Base-by-base conservation (phyloP, 2,329 filamentous ascomycete genomes). In the Colletotrichum abscissum region DNA sequence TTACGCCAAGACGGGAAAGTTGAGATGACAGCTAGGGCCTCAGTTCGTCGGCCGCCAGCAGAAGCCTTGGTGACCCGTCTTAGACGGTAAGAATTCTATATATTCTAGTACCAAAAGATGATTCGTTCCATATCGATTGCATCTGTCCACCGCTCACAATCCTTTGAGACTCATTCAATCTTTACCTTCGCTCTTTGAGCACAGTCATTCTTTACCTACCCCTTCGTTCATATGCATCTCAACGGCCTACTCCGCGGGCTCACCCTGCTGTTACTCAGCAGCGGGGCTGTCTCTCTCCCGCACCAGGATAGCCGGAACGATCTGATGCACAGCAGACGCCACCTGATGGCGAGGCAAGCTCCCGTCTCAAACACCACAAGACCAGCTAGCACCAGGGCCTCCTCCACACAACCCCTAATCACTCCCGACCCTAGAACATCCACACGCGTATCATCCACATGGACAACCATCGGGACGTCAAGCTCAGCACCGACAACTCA, bases 361-460 rank as follows among this genome's bases (percentile, higher is more conserved):
- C 38, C 67, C 14, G 12, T 57, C 3, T 58, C 49, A 16, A 63
- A 69, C 12, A 58, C 8, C 3, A 64, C 49, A 16, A 38, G 46
- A 16, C 22, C 57, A 16, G 38, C 59, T 9, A 62, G 59, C 59
- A 42, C n/a, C 42, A 11, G 7, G 22, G 22, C n/a, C 3, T 26
- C 46, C 6, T 49, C 64, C 14, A 59, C 64, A 22, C 64, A 59
- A 14, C 38, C 60, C n/a, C 60, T 24, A 3, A 59, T 65, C 22
- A 65, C 67, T 30, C 55, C 42, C 6, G 54, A 30, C 19, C 67
- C 62, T 19, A 38, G 42, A 28, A 55, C 67, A 8, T 65, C 67
- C n/a, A 30, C 55, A 1, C 55, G 54, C 22, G n/a, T 46, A 33
- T 46, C 67, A 6, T 26, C 60, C 4, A 19, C 52, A 2, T n/a